Conservation (phyloP, 1,284 basidiomycete species). For the Ceratobasidium sp. region DNA sequence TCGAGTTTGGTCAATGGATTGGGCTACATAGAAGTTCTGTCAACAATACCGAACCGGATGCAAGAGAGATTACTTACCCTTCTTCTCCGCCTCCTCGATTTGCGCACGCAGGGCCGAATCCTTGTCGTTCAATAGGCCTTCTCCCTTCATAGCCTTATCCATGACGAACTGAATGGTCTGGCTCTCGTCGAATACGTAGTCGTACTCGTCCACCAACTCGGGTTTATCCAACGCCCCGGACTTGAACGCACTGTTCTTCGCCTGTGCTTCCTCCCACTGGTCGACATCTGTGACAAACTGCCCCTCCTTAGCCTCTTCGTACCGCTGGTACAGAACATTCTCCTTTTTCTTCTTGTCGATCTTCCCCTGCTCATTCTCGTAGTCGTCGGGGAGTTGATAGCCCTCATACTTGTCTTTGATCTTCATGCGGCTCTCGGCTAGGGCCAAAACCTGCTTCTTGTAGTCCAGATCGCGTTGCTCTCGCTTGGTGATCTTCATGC, state of each 20-base stretch:
- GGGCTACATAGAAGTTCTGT: slow-evolving; percentile 58
- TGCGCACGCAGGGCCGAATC: slow-evolving; percentile 85
- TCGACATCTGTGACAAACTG: slow-evolving; percentile 96
- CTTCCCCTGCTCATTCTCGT: slow-evolving; percentile 98
- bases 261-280: slow-evolving; percentile 93
- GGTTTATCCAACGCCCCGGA: slow-evolving; percentile 88
- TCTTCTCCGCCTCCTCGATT: slow-evolving; percentile 89
- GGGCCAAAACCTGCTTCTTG: slow-evolving; percentile 89
- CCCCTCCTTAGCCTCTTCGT: slow-evolving; percentile 89
- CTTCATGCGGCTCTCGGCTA: slow-evolving; percentile 91
- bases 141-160: slow-evolving; percentile 76
- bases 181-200: slow-evolving; percentile 97
- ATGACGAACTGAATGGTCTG: slow-evolving; percentile 96
- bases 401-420: slow-evolving; percentile 95
- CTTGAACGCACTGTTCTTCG: slow-evolving; percentile 84
- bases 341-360: slow-evolving; percentile 97
- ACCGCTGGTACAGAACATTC: slow-evolving; percentile 89
- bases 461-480: slow-evolving; percentile 82
- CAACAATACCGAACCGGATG: slow-evolving; percentile 25
- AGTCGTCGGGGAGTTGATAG: slow-evolving; percentile 94
- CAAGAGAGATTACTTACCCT: slow-evolving; percentile 63
- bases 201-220: slow-evolving; percentile 82
- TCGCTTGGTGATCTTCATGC: slow-evolving; percentile 85
- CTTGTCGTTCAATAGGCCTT: slow-evolving; percentile 75
- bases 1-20: slow-evolving; percentile 86